Percentiles rank a stretch among this genome's conserved stretches.
Evolutionary conservation across 2,329 filamentous ascomycete genomes (phyloP).

Genomic region (Verticillium klebahnii): DNA sequence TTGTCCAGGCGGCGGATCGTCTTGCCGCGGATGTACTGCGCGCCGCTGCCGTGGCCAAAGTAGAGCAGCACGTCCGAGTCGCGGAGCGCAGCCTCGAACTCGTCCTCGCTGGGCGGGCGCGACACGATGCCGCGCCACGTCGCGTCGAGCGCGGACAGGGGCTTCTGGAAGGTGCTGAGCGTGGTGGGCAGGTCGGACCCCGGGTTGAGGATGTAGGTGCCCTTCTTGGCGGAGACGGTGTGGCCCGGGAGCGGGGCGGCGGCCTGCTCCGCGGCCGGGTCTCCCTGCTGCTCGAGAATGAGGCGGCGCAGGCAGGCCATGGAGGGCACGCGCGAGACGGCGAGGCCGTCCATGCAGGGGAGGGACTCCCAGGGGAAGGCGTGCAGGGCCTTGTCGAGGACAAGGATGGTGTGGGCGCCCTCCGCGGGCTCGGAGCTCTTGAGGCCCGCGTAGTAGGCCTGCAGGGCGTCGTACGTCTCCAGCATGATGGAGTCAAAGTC

Average conservation of each 20-base stretch:
- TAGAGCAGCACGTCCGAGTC: conserved; percentile 75
- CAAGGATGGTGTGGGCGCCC: conserved; percentile 71
- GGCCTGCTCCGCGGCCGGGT: conserved; percentile 22
- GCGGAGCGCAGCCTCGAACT: conserved; percentile 67
- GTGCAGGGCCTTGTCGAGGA: conserved; percentile 88
- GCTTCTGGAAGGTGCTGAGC: conserved; percentile 66
- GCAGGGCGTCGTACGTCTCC: conserved; percentile 79
- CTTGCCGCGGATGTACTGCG: conserved; percentile 86
- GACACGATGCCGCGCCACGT: conserved; percentile 69
- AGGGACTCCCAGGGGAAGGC: conserved; percentile 94
- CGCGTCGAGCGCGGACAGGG: conserved; percentile 58
- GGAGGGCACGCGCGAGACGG: conserved; percentile 85
- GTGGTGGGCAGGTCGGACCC: conserved; percentile 78
- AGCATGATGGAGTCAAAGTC: conserved; percentile 91
- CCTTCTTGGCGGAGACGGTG: conserved; percentile 49
- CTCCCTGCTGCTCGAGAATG: conserved; percentile 48
- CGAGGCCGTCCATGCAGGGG: conserved; percentile 72
- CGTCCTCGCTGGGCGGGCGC: conserved; percentile 67
- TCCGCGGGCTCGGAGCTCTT: conserved; percentile 34
- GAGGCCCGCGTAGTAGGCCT: conserved; percentile 63
- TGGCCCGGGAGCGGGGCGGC: conserved; percentile 38
- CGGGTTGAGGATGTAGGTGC: conserved; percentile 86
- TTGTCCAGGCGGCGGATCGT: conserved; percentile 73
- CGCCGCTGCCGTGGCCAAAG: conserved; percentile 92
- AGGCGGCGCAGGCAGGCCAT: conserved; percentile 76